These are phyloP conservation scores for Jacaranda copaia DNA, from an alignment of 257 asterid species.

Conservation along the genomic window DNA sequence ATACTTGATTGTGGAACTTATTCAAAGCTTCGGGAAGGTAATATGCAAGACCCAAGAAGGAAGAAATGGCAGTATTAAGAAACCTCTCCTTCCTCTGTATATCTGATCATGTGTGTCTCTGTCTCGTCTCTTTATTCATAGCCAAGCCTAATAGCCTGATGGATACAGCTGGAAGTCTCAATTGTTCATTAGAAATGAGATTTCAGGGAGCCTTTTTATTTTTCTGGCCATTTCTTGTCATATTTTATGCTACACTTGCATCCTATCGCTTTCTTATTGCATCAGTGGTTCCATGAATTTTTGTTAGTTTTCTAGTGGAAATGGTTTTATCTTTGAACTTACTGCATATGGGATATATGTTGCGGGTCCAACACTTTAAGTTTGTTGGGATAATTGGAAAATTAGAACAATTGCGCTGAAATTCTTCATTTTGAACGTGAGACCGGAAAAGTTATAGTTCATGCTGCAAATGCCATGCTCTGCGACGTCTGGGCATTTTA, in stretches of 20 bases:
- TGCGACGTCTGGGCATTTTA: not conserved
- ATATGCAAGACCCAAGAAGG: not conserved
- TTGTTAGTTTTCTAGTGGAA: slow-evolving; percentile 2
- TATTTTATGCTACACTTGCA: not conserved
- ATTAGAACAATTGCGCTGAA: not conserved
- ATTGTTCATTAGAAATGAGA: slow-evolving; percentile 20
- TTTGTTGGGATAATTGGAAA: slow-evolving; percentile 11
- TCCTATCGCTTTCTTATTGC: slow-evolving; percentile 1
- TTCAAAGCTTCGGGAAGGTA: too few species aligned
- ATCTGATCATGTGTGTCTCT: slow-evolving; percentile 1
- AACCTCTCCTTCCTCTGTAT: not conserved
- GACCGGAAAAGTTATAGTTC: slow-evolving; percentile 1
- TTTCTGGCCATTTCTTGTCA: not conserved
- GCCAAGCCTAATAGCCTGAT: not conserved
- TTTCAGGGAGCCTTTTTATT: not conserved
- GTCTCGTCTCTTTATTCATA: not conserved
- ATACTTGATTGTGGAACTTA: too few species aligned
- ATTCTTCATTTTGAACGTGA: slow-evolving; percentile 8
- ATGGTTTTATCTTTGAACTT: slow-evolving; percentile 12
- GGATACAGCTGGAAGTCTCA: not conserved
- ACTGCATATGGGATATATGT: slow-evolving; percentile 10
- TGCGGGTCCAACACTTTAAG: slow-evolving; percentile 5
- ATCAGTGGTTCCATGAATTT: not conserved
- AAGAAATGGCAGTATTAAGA: not conserved
- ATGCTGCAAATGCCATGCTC: not conserved